Evolutionary conservation across 805 yeast genomes (phyloP), one percentile per base, ranked within the genome.

Genomic region (Ogataea nonfermentans): DNA sequence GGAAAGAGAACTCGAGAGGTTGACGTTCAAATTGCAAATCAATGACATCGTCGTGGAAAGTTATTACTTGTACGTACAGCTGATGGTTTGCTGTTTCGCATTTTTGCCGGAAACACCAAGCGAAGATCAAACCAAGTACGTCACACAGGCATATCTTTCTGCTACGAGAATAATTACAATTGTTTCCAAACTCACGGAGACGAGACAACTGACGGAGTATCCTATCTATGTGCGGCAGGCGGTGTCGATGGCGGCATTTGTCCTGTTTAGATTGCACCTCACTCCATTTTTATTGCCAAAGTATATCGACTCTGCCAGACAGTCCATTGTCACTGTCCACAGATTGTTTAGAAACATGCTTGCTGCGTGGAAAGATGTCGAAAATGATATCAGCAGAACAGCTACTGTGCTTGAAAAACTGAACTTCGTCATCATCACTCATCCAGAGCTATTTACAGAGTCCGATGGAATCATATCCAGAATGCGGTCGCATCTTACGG

Each of bases 401-500:
- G 96, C 97, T 2, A 87, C 86, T 47, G 91, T 89, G 7, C 69
- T 90, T 52, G 97, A 90, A 53, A 87, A 88, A 55, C 70, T 90
- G 53, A 90, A 90, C 58, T 83, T 84, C 57, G 96, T 87, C 6
- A 70, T 90, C 30, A 82, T 85, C 43, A 84, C 95, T 0, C 88
- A 87, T 54, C 96, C 97, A 1, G 90, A 88, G 37, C 69, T 90
- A 6, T 83, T 88, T 52, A 72, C 80, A 3, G 79, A 78, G 42
- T 73, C 79, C 9, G 79, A 78, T n/a, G 82, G 85, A 3, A 84
- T 90, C 22, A 85, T 90, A 34, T 76, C 85, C 3, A 72, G 90
- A 43, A 90, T 90, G 95, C 74, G 97, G 54, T 86, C 95, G 0
- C 97, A 90, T 62, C 69, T 90, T 51, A 84, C 96, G 0, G 95